Conservation (phyloP, 441 rosid genomes). For the Erysimum pusillum region DNA sequence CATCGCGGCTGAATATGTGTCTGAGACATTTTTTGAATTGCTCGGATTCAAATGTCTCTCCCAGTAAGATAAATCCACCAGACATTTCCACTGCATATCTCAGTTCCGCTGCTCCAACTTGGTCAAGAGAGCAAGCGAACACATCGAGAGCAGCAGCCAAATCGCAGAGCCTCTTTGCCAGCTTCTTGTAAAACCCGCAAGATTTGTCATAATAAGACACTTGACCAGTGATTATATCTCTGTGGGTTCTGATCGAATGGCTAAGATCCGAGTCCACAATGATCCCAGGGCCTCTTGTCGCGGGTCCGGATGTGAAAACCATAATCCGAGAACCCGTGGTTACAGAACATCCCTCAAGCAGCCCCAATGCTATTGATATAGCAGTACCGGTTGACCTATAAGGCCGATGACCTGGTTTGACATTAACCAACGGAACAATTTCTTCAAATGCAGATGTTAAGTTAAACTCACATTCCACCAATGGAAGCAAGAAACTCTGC, state of each 20-base stretch:
- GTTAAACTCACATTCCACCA: constrained; percentile 84
- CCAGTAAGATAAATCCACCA: constrained; percentile 90
- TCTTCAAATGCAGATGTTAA: constrained; percentile 83
- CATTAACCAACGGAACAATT: constrained; percentile 52
- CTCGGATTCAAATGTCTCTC: constrained; percentile 81
- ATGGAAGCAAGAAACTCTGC: constrained; percentile 80
- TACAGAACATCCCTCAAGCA: constrained; percentile 73
- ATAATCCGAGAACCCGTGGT: constrained; percentile 79
- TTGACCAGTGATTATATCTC: constrained; percentile 73
- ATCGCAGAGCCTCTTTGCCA: constrained; percentile 70
- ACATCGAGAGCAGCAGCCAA: constrained; percentile 77
- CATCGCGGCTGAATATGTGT: constrained; percentile 73
- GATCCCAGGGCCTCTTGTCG: constrained; percentile 88
- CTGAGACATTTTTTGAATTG: constrained; percentile 81
- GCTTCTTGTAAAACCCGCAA: constrained; percentile 63
- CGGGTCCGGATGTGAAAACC: constrained; percentile 95
- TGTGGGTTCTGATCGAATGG: constrained; percentile 79
- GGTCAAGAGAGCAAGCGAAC: constrained; percentile 95
- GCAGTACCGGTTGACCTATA: constrained; percentile 88
- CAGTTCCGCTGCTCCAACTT: constrained; percentile 86
- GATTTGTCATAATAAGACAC: constrained; percentile 67
- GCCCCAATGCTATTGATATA: constrained; percentile 76
- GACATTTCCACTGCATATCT: constrained; percentile 78
- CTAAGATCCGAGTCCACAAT: constrained; percentile 66
- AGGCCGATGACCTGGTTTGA: constrained; percentile 72